Percentiles rank a stretch among this genome's conserved stretches.
These are phyloP conservation scores for Fusarium buharicum DNA, from an alignment of 2,329 filamentous ascomycete species.

Conservation along the genomic window DNA sequence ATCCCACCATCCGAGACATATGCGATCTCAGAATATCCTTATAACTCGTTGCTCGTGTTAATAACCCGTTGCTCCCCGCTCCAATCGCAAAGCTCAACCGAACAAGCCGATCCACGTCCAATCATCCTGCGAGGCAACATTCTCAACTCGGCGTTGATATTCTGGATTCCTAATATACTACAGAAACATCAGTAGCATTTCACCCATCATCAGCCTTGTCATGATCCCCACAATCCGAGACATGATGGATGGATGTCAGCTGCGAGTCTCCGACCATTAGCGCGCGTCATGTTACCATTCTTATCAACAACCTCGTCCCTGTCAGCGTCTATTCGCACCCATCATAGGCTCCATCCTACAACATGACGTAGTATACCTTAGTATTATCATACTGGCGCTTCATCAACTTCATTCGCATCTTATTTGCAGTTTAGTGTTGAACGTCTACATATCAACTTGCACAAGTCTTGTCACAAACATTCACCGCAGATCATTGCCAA, in stretches of 20 bases:
- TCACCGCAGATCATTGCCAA: neutral
- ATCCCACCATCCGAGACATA: slow-evolving; percentile 26
- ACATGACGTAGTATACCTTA: slow-evolving; percentile 15
- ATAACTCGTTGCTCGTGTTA: neutral
- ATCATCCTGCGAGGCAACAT: neutral
- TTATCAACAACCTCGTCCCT: slow-evolving; percentile 19
- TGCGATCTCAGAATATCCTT: slow-evolving; percentile 19
- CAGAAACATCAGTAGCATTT: neutral
- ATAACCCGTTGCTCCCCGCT: neutral
- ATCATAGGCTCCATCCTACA: slow-evolving; percentile 8
- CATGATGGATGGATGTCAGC: slow-evolving; percentile 8
- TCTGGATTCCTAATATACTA: neutral
- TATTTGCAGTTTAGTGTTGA: neutral
- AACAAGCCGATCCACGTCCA: neutral
- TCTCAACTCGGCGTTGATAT: neutral
- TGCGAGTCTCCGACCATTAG: slow-evolving; percentile 16
- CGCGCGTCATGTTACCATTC: slow-evolving; percentile 13
- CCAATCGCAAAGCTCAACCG: slow-evolving; percentile 1
- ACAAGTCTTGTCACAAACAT: neutral
- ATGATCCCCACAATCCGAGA: slow-evolving; percentile 12
- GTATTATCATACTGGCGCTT: slow-evolving; percentile 1
- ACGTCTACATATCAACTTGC: neutral
- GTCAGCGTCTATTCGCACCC: slow-evolving; percentile 15
- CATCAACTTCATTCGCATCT: neutral
- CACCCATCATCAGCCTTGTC: neutral